Evolutionary conservation across 768 basidiomycete species (phyloP).

Genomic region (Artomyces pyxidatus): DNA sequence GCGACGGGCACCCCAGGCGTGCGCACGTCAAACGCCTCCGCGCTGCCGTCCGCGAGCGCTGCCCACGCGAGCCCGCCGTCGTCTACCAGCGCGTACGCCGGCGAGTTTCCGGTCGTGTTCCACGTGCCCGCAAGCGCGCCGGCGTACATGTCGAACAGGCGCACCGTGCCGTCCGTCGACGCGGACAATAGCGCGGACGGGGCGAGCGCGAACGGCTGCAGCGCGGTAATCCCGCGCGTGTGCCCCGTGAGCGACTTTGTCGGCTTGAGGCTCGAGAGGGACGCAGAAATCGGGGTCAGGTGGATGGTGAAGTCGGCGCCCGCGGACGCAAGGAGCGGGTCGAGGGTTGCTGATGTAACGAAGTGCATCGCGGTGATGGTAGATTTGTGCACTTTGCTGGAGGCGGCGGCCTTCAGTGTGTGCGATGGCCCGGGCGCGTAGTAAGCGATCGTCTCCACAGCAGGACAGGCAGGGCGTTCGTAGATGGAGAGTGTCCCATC

Average conservation of each 20-base stretch:
- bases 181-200: slow-evolving; percentile 9
- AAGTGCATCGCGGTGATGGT: slow-evolving; percentile 13
- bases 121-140: slow-evolving; percentile 6
- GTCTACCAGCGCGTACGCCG: not conserved
- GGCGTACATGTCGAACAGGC: slow-evolving; percentile 12
- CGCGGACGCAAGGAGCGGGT: slow-evolving; percentile 10
- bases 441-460: not conserved
- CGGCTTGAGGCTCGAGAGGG: slow-evolving; percentile 2
- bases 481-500: slow-evolving; percentile 15
- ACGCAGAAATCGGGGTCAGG: slow-evolving; percentile 7
- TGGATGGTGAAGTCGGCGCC: slow-evolving; percentile 13
- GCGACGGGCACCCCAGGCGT: not conserved
- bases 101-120: slow-evolving; percentile 4
- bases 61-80: not conserved
- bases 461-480: slow-evolving; percentile 1
- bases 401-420: slow-evolving; percentile 1
- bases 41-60: slow-evolving; percentile 8
- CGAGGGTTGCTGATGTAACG: not conserved
- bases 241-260: slow-evolving; percentile 8
- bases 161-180: slow-evolving; percentile 11
- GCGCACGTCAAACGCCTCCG: slow-evolving; percentile 8
- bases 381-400: slow-evolving; percentile 10
- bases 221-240: slow-evolving; percentile 6
- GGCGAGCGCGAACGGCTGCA: slow-evolving; percentile 3
- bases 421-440: slow-evolving; percentile 7